These are phyloP conservation scores for bread wheat (Triticum aestivum) DNA, from an alignment of 176 grass and related monocot genomes.

Conservation along the genomic window IWGSC_CS_RefSeq_v2.1 NC_057808.1:502537773-502538272, in stretches of 20 bases:
- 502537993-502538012: background rate
- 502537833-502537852: background rate
- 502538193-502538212: background rate
- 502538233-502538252: background rate
- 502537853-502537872: background rate
- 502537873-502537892: background rate
- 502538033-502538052: no score
- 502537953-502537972: background rate
- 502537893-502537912: background rate
- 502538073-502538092: no score
- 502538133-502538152: background rate
- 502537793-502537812: background rate
- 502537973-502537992: background rate
- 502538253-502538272: background rate
- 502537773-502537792: conserved; percentile 42
- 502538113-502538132: background rate
- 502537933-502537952: background rate
- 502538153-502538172: conserved; percentile 11
- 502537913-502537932: background rate
- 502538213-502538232: background rate
- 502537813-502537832: background rate
- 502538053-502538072: no score
- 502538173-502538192: background rate
- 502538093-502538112: background rate
- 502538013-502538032: background rate